These are phyloP conservation scores for Penicillium sp. DNA, from an alignment of 2,329 filamentous ascomycete species.

Conservation along the genomic window DNA sequence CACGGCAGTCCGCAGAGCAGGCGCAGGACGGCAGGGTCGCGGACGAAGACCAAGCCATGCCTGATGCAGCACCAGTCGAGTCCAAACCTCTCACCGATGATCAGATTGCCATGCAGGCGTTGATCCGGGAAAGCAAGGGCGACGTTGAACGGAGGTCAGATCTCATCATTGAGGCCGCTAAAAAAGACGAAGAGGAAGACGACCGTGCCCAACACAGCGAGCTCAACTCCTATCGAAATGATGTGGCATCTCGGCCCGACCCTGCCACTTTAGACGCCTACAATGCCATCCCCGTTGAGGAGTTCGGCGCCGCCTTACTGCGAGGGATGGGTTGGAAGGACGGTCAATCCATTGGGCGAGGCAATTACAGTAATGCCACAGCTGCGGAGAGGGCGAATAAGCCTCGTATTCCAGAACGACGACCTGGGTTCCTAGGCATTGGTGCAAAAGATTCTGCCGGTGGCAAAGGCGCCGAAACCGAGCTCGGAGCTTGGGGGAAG, in stretches of 20 bases:
- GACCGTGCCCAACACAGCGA: slow-evolving; percentile 34
- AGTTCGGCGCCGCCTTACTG: slow-evolving; percentile 86
- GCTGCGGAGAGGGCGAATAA: slow-evolving; percentile 51
- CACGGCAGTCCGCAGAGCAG: slow-evolving; percentile 27
- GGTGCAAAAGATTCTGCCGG: slow-evolving; percentile 74
- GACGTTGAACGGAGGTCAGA: slow-evolving; percentile 44
- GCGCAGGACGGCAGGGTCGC: slow-evolving; percentile 16
- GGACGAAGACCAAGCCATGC: slow-evolving; percentile 31
- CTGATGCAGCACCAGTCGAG: slow-evolving; percentile 22
- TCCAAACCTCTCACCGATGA: slow-evolving; percentile 52
- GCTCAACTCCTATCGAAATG: slow-evolving; percentile 63
- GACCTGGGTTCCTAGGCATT: slow-evolving; percentile 79
- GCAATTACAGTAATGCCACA: slow-evolving; percentile 47
- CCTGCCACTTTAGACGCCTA: slow-evolving; percentile 78
- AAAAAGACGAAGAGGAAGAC: slow-evolving; percentile 24
- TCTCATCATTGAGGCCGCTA: slow-evolving; percentile 50
- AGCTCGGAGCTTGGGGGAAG: slow-evolving; percentile 77
- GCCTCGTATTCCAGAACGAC: slow-evolving; percentile 62
- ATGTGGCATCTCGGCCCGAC: slow-evolving; percentile 69
- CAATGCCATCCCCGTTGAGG: slow-evolving; percentile 82
- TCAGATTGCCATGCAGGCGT: slow-evolving; percentile 62
- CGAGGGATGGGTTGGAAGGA: slow-evolving; percentile 95
- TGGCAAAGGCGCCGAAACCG: slow-evolving; percentile 55
- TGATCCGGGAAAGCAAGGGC: slow-evolving; percentile 55
- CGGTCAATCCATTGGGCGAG: slow-evolving; percentile 55